These are phyloP conservation scores for Amphibolis antarctica DNA, from an alignment of 106 monocot genomes.

Conservation along the genomic window DNA sequence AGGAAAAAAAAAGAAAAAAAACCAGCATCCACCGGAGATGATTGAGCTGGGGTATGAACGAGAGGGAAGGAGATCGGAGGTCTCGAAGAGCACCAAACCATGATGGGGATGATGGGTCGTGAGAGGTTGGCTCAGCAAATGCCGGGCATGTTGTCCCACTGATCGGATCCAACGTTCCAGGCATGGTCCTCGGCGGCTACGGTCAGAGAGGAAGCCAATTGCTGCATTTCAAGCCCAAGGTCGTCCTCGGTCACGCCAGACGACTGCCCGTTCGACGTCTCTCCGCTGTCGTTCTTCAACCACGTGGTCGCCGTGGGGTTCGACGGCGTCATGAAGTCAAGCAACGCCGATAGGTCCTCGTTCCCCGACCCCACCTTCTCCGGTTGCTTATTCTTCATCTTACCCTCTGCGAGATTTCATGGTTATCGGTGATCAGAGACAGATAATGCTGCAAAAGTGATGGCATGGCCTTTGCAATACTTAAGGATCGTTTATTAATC, in stretches of 20 bases:
- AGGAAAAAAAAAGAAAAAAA: not conserved
- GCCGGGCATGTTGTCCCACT: constrained; percentile 5
- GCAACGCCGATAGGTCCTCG: constrained; percentile 22
- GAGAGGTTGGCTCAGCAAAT: constrained; percentile 1
- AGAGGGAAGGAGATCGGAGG: not conserved
- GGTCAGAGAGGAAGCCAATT: constrained; percentile 7
- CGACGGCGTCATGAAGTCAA: constrained; percentile 23
- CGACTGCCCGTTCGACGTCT: constrained; percentile 32
- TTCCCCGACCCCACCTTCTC: not conserved
- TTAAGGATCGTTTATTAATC: too few species aligned
- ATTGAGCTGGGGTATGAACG: too few species aligned
- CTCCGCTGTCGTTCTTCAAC: constrained; percentile 9
- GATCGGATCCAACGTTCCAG: constrained; percentile 19
- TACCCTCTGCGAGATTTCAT: constrained; percentile 2
- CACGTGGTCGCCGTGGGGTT: constrained; percentile 4
- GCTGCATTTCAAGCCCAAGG: constrained; percentile 26
- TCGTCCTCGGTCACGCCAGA: constrained; percentile 29
- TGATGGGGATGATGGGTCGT: not conserved
- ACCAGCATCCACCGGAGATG: not conserved
- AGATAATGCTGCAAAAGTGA: too few species aligned
- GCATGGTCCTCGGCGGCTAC: constrained; percentile 15
- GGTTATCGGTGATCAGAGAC: not conserved
- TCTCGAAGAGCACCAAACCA: not conserved
- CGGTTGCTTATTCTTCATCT: constrained; percentile 7
- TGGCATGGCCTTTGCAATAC: too few species aligned